phyloP scores from a whole-genome alignment of 805 yeast genomes.

The Diddensiella transvaalensis region DNA sequence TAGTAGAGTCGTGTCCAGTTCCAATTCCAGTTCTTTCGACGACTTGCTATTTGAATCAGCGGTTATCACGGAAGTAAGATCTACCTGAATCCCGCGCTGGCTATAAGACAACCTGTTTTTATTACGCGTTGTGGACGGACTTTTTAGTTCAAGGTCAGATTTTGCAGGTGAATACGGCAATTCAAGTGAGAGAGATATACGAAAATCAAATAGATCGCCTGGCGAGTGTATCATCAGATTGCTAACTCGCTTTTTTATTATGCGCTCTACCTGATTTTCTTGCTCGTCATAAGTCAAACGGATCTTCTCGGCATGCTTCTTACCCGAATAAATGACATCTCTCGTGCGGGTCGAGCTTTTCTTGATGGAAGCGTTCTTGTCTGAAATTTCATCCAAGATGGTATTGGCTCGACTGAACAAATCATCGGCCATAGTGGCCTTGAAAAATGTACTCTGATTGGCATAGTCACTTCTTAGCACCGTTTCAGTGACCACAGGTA shows the following conservation, averaged over 20 bases:
- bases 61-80: constrained; percentile 32
- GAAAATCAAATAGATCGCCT: constrained; percentile 68
- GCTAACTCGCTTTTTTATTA: constrained; percentile 70
- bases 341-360: constrained; percentile 10
- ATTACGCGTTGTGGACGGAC: constrained; percentile 56
- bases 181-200: constrained; percentile 75
- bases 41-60: constrained; percentile 11
- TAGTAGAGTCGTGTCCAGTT: constrained; percentile 45
- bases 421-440: constrained; percentile 28
- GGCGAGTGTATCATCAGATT: constrained; percentile 73
- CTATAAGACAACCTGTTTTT: constrained; percentile 70
- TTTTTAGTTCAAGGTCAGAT: constrained; percentile 37
- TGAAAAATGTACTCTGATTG: constrained; percentile 27
- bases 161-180: constrained; percentile 43
- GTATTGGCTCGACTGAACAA: constrained; percentile 23
- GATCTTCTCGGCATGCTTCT: constrained; percentile 19
- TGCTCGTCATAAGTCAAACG: constrained; percentile 30
- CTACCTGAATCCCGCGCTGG: constrained; percentile 49
- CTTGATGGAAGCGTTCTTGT: constrained; percentile 6
- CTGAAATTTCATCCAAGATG: constrained; percentile 23
- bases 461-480: constrained; percentile 30
- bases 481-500: constrained; percentile 34
- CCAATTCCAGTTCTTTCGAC: constrained; percentile 48
- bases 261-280: constrained; percentile 48
- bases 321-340: constrained; percentile 17